Evolutionary conservation across 2,329 filamentous ascomycete species (phyloP), one percentile per base, ranked within the genome.

Genomic region (Fusarium sp.): DNA sequence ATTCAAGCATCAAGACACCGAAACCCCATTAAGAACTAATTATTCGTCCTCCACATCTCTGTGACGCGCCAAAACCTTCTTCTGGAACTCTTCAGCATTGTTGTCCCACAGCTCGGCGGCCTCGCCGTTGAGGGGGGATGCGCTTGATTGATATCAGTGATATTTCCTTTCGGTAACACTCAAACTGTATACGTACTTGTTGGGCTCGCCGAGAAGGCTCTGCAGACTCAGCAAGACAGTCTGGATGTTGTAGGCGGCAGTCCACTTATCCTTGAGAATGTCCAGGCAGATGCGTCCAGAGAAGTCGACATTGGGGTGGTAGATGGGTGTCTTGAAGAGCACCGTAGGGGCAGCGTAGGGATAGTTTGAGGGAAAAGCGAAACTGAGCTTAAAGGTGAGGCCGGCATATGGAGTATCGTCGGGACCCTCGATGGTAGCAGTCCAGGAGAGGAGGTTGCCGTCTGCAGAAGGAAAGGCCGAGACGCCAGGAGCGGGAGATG

Each of bases 181-280:
- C 13, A 19, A 33, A 7, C n/a, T 21, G 14, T 27, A 14, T 35
- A 80, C 91, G 77, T 80, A 98, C 95, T 99, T 99, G 80, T 99
- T 99, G 32, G 95, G 95, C 79, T 99, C 95, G 23, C 94, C 95
- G 29, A 99, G 84, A 72, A 99, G 80, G 77, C 93, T 97, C 79
- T 99, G 95, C 77, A 99, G 79, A 70, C 94, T 98, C 71, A 99
- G 77, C 51, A 99, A 81, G 42, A 99, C 92, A 42, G 90, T 96
- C 77, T 96, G 92, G 61, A 96, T 93, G 73, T 98, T 98, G 84
- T 97, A 96, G 38, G 96, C 93, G 15, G 95, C 93, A 57, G 93
- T 97, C 95, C 95, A 99, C 81, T 97, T 97, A 77, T 98, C 95
- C 84, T 97, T 98, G 65, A 99, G 83, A 68, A 99, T 99, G 73